Base-by-base conservation (phyloP, 495 filamentous ascomycete species). In the Aspergillus panamensis region DNA sequence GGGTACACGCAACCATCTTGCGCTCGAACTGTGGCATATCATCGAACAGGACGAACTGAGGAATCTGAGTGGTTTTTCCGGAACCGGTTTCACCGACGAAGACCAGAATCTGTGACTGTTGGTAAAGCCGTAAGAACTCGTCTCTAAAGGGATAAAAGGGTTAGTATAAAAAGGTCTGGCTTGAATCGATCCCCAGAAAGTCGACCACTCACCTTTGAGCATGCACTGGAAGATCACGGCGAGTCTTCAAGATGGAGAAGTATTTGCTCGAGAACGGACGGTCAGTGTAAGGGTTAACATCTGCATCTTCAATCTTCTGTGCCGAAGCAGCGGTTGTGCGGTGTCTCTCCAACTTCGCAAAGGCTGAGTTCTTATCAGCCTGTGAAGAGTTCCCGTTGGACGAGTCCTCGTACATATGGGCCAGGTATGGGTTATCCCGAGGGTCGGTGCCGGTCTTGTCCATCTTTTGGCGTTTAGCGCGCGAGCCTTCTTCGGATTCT, bases 31-130 rank as follows among this genome's bases (percentile, higher is more conserved):
- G 89, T 6, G 95, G 94, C 20, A 95, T 82, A 74, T 99, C 95
- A 77, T 99, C 95, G 79, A 88, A 97, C 13, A 97, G 81, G 57
- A 99, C 91, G 70, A 96, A 99, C 69, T 99, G 95, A 0, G 95
- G 95, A 53, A 99, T 97, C 74, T 99, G 95, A 0, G 94, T 98
- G 0, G 94, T 98, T 74, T 98, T 98, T 72, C 94, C 94, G 62
- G 94, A 98, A 86, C 94, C 94, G 3, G 94, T 98, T 79, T 98
- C 94, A 76, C 95, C 95, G 57, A 99, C 95, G 66, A 99, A 96
- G 66, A 99, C 94, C 25, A 99, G 82, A 59, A 97, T 96, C 69
- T 97, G 95, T 10, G 86, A 88, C 68, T 87, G 84, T 60, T 97
- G 95, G 73, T 94, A 99, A 63, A 92, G 81, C 62, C 90, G 79